Percentiles rank a stretch among this genome's conserved stretches.
phyloP scores from a whole-genome alignment of 1,139 yeast genomes.

The Pichia sp. region DNA sequence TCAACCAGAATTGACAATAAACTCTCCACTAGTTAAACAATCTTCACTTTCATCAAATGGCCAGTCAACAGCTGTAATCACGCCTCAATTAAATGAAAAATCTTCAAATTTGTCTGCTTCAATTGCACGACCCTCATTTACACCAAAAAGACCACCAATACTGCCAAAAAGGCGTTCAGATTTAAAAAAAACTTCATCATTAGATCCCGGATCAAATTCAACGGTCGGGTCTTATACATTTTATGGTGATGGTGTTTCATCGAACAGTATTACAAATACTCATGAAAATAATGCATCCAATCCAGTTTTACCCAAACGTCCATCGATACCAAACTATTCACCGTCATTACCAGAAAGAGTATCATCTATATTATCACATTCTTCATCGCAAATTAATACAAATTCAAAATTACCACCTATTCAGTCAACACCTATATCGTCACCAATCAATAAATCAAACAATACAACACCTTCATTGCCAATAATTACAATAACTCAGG shows the following conservation, averaged over 20 bases:
- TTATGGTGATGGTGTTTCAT: neutral
- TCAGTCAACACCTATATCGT: neutral
- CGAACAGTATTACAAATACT: neutral
- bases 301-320: neutral
- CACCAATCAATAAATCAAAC: neutral
- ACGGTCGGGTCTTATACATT: neutral
- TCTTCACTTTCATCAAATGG: too few species aligned
- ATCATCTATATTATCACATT: neutral
- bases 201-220: conserved; percentile 11
- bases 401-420: neutral
- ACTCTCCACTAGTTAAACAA: neutral
- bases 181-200: conserved; percentile 1
- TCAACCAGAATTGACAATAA: neutral
- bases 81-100: neutral
- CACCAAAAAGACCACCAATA: conserved; percentile 6
- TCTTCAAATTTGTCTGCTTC: neutral
- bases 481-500: neutral
- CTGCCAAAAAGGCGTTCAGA: conserved; percentile 1
- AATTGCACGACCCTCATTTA: neutral
- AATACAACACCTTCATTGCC: neutral
- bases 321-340: neutral
- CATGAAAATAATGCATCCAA: neutral
- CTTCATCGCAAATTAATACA: neutral
- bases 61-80: neutral
- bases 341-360: neutral